Percentiles rank a stretch among this genome's conserved stretches.
Evolutionary conservation across 495 filamentous ascomycete genomes (phyloP).

Genomic region (Paragyromitra xinjiangensis): DNA sequence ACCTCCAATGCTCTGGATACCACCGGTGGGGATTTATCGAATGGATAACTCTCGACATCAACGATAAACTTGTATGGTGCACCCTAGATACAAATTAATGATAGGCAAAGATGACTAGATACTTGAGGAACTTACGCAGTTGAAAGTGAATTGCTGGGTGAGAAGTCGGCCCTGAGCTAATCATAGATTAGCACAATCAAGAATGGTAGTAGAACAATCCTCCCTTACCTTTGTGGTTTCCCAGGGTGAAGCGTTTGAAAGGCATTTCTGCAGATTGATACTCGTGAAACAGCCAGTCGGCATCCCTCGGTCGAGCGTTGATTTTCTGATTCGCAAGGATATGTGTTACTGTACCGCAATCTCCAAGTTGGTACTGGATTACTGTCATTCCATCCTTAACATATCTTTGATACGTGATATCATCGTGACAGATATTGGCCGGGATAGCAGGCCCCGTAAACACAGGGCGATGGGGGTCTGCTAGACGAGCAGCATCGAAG

Average conservation of each 20-base stretch:
- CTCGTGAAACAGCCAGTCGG: constrained; percentile 70
- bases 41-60: constrained; percentile 69
- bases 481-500: constrained; percentile 59
- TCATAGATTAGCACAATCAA: constrained; percentile 8
- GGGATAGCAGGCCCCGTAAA: constrained; percentile 56
- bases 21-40: constrained; percentile 67
- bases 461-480: constrained; percentile 52
- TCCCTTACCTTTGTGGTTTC: constrained; percentile 60
- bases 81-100: constrained; percentile 64
- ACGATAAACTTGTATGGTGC: constrained; percentile 86
- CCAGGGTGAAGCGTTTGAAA: constrained; percentile 66
- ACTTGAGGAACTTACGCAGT: constrained; percentile 67
- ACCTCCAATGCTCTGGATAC: constrained; percentile 65
- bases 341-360: constrained; percentile 70
- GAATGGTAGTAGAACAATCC: neutral
- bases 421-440: constrained; percentile 35
- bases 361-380: constrained; percentile 59
- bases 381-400: constrained; percentile 54
- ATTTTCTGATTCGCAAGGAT: constrained; percentile 66
- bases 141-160: constrained; percentile 74
- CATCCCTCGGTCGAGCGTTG: constrained; percentile 64
- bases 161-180: constrained; percentile 62
- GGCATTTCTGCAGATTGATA: constrained; percentile 69
- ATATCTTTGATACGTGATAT: constrained; percentile 43
- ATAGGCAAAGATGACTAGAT: neutral